phyloP scores from a whole-genome alignment of 257 asterid species.

The Nicotiana benthamiana region DNA sequence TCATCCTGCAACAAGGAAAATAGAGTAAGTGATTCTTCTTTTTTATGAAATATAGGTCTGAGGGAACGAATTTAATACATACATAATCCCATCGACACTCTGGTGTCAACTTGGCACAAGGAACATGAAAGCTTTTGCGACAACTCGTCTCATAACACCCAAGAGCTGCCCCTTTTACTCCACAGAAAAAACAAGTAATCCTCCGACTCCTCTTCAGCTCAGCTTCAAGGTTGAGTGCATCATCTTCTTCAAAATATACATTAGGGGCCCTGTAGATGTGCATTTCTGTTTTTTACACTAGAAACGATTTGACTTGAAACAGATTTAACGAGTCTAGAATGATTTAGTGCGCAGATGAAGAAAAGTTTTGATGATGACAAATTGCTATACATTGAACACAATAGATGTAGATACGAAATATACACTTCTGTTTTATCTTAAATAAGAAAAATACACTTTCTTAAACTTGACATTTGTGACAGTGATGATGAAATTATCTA shows the following conservation, averaged over 20 bases:
- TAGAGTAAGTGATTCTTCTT: background rate
- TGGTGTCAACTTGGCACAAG: slow-evolving; percentile 87
- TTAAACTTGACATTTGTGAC: background rate
- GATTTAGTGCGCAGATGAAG: background rate
- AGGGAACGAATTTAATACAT: slow-evolving; percentile 9
- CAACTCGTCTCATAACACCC: slow-evolving; percentile 88
- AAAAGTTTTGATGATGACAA: background rate
- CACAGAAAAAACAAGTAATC: slow-evolving; percentile 74
- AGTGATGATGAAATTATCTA: background rate
- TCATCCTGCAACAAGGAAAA: slow-evolving; percentile 50
- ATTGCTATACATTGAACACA: background rate
- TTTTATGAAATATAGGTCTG: background rate
- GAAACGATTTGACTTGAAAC: background rate
- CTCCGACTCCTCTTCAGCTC: slow-evolving; percentile 78
- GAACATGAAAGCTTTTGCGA: slow-evolving; percentile 83
- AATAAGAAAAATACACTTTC: background rate
- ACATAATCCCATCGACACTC: slow-evolving; percentile 87
- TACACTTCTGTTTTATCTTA: background rate
- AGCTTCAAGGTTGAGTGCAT: slow-evolving; percentile 61
- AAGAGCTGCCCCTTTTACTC: slow-evolving; percentile 88
- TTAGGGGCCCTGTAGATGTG: slow-evolving; percentile 84
- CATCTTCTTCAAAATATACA: slow-evolving; percentile 64
- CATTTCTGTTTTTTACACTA: background rate
- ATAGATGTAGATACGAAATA: background rate
- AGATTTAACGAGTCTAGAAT: background rate